These are phyloP conservation scores for Apophysomyces trapeziformis DNA, from an alignment of 371 early-diverging fungal genomes.

Conservation along the genomic window DNA sequence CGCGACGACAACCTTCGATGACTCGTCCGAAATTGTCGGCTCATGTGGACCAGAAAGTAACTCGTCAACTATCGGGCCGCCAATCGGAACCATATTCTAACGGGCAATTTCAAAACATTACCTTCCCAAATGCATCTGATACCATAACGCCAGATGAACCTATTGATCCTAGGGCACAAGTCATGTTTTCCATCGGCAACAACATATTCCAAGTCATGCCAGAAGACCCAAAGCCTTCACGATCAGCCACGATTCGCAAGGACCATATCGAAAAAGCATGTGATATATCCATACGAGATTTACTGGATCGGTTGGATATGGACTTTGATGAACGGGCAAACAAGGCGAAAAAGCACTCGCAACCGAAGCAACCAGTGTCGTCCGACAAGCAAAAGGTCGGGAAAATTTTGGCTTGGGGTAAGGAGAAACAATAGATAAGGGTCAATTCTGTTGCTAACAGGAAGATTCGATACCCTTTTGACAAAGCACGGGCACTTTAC, in stretches of 20 bases:
- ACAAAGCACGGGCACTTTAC: constrained; percentile 77
- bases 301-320: constrained; percentile 33
- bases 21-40: background rate
- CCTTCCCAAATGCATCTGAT: background rate
- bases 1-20: background rate
- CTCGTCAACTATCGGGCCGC: background rate
- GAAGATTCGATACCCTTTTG: background rate
- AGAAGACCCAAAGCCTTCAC: constrained; percentile 22
- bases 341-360: background rate
- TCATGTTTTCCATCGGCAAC: constrained; percentile 56
- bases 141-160: constrained; percentile 23
- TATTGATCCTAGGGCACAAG: constrained; percentile 53
- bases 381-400: constrained; percentile 1
- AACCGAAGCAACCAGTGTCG: constrained; percentile 2
- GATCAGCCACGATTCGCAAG: constrained; percentile 10
- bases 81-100: background rate
- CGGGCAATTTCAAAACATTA: background rate
- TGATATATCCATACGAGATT: constrained; percentile 20
- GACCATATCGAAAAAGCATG: constrained; percentile 23
- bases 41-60: background rate
- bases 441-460: background rate
- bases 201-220: constrained; percentile 59
- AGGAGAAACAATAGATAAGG: background rate
- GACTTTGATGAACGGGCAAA: constrained; percentile 11
- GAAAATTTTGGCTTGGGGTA: constrained; percentile 1